Evolutionary conservation across 768 basidiomycete genomes (phyloP).

Genomic region (Tricholoma flavovirens): DNA sequence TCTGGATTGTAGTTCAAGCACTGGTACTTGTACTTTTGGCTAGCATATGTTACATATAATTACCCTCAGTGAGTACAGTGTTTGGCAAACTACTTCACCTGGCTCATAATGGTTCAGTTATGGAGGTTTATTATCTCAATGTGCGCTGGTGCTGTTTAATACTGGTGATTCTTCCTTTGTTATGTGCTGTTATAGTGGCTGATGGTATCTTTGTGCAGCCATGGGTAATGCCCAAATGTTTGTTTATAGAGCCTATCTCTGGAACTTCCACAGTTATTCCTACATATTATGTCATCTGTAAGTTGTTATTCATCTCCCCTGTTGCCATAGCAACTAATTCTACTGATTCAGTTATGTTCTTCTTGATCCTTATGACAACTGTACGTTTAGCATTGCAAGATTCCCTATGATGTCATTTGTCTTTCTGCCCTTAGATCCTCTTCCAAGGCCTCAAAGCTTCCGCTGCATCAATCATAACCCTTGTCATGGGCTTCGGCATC

Average conservation of each 20-base stretch:
- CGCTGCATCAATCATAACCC: constrained; percentile 75
- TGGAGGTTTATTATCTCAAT: constrained; percentile 94
- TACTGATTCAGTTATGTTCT: constrained; percentile 60
- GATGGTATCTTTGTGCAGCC: constrained; percentile 16
- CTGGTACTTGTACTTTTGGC: no score
- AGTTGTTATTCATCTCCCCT: constrained; percentile 25
- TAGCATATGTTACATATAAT: no score
- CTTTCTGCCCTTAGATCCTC: constrained; percentile 52
- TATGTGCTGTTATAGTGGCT: constrained; percentile 59
- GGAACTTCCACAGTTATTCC: constrained; percentile 70
- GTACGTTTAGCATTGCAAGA: constrained; percentile 32
- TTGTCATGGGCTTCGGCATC: constrained; percentile 90
- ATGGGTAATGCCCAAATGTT: constrained; percentile 12
- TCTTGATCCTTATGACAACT: constrained; percentile 77
- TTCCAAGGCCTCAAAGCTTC: constrained; percentile 85
- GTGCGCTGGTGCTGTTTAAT: constrained; percentile 95
- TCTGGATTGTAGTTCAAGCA: no score
- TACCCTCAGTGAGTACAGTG: no score
- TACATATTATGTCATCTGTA: constrained; percentile 83
- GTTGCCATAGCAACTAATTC: neutral
- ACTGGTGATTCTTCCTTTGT: constrained; percentile 48
- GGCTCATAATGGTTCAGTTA: constrained; percentile 39
- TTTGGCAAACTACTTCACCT: no score
- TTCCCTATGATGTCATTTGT: neutral
- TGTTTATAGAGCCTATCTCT: no score